Evolutionary conservation across 2,329 filamentous ascomycete species (phyloP), one percentile per base, ranked within the genome.

Genomic region (Pseudocercospora musae): DNA sequence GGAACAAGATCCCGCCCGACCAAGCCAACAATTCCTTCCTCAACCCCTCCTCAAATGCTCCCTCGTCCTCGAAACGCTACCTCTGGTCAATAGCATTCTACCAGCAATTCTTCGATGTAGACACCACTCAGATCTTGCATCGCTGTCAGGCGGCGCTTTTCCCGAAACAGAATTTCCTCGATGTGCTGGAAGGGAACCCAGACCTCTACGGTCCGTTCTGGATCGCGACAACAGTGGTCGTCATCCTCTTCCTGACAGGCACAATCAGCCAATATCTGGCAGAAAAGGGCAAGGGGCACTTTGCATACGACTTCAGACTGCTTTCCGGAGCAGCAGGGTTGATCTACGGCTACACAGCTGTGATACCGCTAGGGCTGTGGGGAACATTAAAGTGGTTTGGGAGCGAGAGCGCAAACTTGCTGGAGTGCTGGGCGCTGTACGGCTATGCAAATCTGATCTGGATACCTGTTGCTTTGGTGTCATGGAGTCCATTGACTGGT

Each of bases 51-150:
- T 63, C 60, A 37, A 67, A 66, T 33, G 62, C 68, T 50, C 67
- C 70, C 25, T 67, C 70, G 25, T 70, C 67, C 50, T 71, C 74
- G 64, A 98, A 98, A 80, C 91, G 91, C 73, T 92, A 89, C 80
- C 89, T 98, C 67, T 99, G 95, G 95, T 88, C 88, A 50, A 82
- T 98, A 66, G 87, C 87, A 62, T 99, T 96, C 82, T 99, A 99
- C 81, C 87, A 92, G 60, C 95, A 96, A 80, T 98, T 95, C 85
- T 99, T 99, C 80, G 95, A 99, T 75, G 94, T 99, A 67, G 95
- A 99, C 79, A 98, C 95, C 1, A 88, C 86, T 63, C 91, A 95
- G 58, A 93, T 99, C 20, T 80, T 97, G 60, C 84, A 88, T 72
- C 90, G 95, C 68, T 98, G 95, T 79, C 88, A 88, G 77, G 89